Base-by-base conservation (phyloP, 2,329 filamentous ascomycete genomes). In the Fusarium chuoi region DNA sequence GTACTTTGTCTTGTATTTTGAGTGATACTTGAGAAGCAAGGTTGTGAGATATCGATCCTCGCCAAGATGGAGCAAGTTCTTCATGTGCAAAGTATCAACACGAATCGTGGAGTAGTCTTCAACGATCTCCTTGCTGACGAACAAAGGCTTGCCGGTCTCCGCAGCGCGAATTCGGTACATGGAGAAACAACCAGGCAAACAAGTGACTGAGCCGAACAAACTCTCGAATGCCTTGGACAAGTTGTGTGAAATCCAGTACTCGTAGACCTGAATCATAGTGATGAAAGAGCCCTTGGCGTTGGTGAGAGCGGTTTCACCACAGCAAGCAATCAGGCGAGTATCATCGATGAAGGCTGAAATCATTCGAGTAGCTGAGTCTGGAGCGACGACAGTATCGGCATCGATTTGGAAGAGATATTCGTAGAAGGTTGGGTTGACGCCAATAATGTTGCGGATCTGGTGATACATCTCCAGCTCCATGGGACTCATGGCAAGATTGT, bases 211-310 rank as follows among this genome's bases (percentile, higher is more conserved):
- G 65, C 96, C 96, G 81, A 99, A 99, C 78, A 99, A 88, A 84
- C 93, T 96, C 84, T 98, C 96, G 82, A 99, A 99, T 18, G 96
- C 96, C 85, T 99, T 98, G 77, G 94, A 92, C 77, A 99, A 85
- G 82, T 98, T 97, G 87, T 99, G 96, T 58, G 96, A 98, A 79
- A 99, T 99, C 86, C 95, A 99, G 88, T 99, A 99, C 84, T 99
- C 96, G 87, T 98, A 99, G 39, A 99, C 96, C 84, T 99, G 96
- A 82, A 99, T 99, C 96, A 98, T 98, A 58, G 96, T 99, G 76
- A 97, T 91, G 80, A 97, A 94, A 2, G 96, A 98, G 12, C 93
- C 89, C 83, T 98, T 98, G 68, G 95, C 93, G 81, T 99, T 99
- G 72, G 92, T 95, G 54, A 99, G 87, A 22, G 93, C 93, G 1